phyloP scores from a whole-genome alignment of 2,329 filamentous ascomycete species.

The Chrysoporthe cubensis region DNA sequence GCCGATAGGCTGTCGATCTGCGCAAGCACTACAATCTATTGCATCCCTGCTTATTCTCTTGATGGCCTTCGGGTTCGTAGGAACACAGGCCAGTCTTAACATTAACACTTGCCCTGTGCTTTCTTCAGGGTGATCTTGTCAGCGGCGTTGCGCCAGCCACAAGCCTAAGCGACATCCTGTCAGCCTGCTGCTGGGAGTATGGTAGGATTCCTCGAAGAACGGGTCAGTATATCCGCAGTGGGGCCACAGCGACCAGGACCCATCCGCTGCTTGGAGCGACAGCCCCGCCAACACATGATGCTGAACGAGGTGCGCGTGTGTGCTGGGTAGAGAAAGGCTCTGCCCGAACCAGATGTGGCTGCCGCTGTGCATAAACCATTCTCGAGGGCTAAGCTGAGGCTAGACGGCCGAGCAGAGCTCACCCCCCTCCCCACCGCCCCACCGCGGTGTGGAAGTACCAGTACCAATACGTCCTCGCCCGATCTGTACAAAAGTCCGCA shows the following conservation, averaged over 20 bases:
- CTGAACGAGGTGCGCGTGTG: neutral
- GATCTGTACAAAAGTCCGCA: neutral
- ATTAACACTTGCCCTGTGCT: neutral
- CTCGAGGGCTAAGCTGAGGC: neutral
- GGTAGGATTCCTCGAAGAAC: neutral
- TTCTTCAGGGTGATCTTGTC: neutral
- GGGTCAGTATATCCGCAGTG: neutral
- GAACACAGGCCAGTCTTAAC: neutral
- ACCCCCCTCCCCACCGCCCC: too few relatives aligned
- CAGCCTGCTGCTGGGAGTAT: neutral
- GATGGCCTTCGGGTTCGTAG: neutral
- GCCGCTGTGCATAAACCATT: neutral
- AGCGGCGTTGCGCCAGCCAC: neutral
- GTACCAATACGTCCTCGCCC: neutral
- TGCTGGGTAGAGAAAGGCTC: neutral
- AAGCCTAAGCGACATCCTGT: neutral
- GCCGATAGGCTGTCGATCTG: conserved; percentile 2
- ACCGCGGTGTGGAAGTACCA: neutral
- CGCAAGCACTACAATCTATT: neutral
- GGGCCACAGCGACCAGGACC: neutral
- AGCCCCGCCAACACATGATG: neutral
- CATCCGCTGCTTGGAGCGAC: neutral
- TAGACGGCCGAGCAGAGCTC: too few relatives aligned
- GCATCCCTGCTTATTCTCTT: neutral
- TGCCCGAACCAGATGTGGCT: neutral